Conservation (phyloP, 805 yeast genomes). For the Ogataea naganishii region DNA sequence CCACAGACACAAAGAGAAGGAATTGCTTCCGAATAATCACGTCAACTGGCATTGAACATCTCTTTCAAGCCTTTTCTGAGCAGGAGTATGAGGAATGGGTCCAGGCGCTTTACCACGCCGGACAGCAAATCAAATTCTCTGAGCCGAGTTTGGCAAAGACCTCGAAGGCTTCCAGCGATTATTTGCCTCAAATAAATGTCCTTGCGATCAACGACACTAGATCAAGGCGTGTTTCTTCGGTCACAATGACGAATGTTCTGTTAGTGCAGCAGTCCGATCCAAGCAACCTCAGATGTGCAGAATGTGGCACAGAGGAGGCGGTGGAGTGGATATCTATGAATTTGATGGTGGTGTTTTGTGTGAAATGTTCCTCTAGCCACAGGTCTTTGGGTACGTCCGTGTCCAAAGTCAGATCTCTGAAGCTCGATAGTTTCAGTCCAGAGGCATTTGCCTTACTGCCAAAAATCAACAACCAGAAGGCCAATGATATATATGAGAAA, state of each 20-base stretch:
- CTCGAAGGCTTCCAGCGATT: neutral
- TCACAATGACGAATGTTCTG: conserved; percentile 22
- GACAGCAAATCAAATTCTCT: conserved; percentile 20
- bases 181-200: neutral
- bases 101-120: conserved; percentile 48
- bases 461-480: conserved; percentile 40
- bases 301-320: conserved; percentile 54
- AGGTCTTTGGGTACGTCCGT: conserved; percentile 78
- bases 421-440: conserved; percentile 57
- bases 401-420: conserved; percentile 69
- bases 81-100: conserved; percentile 68
- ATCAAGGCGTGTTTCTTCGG: conserved; percentile 25
- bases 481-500: conserved; percentile 58
- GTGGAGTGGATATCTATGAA: conserved; percentile 89
- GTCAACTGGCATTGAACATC: conserved; percentile 53
- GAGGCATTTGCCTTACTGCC: conserved; percentile 51
- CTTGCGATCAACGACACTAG: conserved; percentile 7
- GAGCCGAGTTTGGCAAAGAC: neutral
- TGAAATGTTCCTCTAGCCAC: conserved; percentile 84
- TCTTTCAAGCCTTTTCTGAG: conserved; percentile 66
- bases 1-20: conserved; percentile 29
- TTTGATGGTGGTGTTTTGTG: conserved; percentile 63
- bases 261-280: conserved; percentile 33
- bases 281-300: conserved; percentile 67
- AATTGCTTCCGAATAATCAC: conserved; percentile 72